Percentiles rank a stretch among this genome's conserved stretches.
These are phyloP conservation scores for Trichoderma sp. DNA, from an alignment of 2,329 filamentous ascomycete species.

Conservation along the genomic window DNA sequence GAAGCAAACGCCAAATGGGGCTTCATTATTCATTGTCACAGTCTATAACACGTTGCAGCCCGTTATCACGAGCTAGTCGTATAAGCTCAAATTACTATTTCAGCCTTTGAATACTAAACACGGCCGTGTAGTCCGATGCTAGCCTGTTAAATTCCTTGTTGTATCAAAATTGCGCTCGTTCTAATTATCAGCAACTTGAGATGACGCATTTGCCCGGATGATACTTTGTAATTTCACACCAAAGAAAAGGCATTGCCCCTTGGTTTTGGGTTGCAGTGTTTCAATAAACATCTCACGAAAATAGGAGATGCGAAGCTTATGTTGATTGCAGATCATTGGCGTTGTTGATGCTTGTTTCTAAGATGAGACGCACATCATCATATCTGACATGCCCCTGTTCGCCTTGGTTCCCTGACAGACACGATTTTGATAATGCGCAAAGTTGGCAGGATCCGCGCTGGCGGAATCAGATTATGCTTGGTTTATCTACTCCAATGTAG, in stretches of 20 bases:
- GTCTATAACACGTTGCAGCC: not conserved
- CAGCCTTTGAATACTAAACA: not conserved
- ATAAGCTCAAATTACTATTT: not conserved
- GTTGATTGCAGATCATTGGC: conserved; percentile 12
- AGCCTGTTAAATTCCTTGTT: not conserved
- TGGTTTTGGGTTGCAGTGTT: not conserved
- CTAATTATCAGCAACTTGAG: not conserved
- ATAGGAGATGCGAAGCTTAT: conserved; percentile 1
- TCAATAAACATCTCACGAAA: not conserved
- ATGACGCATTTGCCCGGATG: not conserved
- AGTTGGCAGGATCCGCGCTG: not conserved
- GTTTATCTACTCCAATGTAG: not conserved
- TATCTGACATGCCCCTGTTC: not conserved
- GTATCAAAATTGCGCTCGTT: not conserved
- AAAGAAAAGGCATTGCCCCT: not conserved
- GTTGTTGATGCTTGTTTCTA: not conserved
- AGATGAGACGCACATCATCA: conserved; percentile 19
- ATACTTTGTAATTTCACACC: not conserved
- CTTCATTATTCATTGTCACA: not conserved
- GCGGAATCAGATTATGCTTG: not conserved
- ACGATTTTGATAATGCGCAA: not conserved
- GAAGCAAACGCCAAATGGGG: conserved; percentile 7
- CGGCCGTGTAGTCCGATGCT: not conserved
- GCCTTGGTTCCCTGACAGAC: not conserved
- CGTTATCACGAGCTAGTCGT: not conserved